These are phyloP conservation scores for Nannizziopsis arthrosporioides DNA, from an alignment of 2,329 filamentous ascomycete genomes.

Conservation along the genomic window DNA sequence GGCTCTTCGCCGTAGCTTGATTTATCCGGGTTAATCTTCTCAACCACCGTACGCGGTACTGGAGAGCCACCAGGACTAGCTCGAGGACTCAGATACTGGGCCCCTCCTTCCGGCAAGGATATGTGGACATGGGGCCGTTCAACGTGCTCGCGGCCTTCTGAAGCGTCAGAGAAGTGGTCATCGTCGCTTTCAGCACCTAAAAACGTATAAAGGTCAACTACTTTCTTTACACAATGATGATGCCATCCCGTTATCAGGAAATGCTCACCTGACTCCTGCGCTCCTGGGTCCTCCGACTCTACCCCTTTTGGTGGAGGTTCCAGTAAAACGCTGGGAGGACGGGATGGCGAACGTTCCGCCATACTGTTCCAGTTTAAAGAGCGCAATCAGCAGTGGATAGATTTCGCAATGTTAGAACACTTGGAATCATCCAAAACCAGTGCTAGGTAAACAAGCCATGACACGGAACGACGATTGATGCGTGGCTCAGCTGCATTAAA, in stretches of 20 bases:
- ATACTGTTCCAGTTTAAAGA: slow-evolving; percentile 18
- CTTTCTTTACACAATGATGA: neutral
- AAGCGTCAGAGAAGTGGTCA: slow-evolving; percentile 56
- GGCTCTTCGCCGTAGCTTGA: slow-evolving; percentile 52
- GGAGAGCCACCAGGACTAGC: slow-evolving; percentile 41
- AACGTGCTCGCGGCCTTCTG: slow-evolving; percentile 41
- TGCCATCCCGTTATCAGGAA: slow-evolving; percentile 1
- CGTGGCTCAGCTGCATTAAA: neutral
- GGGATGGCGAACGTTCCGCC: slow-evolving; percentile 27
- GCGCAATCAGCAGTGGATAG: neutral
- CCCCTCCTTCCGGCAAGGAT: slow-evolving; percentile 44
- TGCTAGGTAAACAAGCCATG: neutral
- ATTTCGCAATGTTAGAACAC: neutral
- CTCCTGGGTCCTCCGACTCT: slow-evolving; percentile 46
- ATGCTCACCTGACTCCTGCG: slow-evolving; percentile 43
- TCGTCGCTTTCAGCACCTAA: slow-evolving; percentile 43
- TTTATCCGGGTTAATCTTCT: slow-evolving; percentile 47
- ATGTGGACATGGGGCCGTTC: slow-evolving; percentile 49
- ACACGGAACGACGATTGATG: neutral
- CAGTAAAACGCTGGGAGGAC: slow-evolving; percentile 34
- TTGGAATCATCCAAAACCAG: neutral
- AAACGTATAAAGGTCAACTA: slow-evolving; percentile 7
- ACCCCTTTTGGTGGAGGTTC: slow-evolving; percentile 45
- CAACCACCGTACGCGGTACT: slow-evolving; percentile 49
- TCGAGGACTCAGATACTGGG: slow-evolving; percentile 42